Evolutionary conservation across 2,329 filamentous ascomycete species (phyloP), one percentile per base, ranked within the genome.

Genomic region (Fusarium succisae): DNA sequence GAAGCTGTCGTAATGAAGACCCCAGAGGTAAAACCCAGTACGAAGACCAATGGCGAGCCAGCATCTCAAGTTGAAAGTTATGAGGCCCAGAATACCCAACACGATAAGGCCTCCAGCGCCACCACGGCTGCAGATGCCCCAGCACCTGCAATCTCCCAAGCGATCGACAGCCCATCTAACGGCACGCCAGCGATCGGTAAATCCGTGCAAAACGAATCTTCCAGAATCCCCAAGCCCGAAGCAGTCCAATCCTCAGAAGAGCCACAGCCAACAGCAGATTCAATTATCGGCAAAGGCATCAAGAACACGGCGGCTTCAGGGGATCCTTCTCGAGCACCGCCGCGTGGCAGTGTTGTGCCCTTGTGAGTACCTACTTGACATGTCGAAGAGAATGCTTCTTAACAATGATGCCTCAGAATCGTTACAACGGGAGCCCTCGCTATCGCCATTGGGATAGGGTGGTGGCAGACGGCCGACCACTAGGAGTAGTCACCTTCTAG

Each of bases 1-100:
- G 84, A 85, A 69, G 82, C 80, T 9, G 79, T 86, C n/a, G 83
- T 80, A 48, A 80, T 77, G 75, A 80, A 77, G 53, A 78, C 61
- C 54, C 55, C 72, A 50, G 70, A 73, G 63, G 69, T 69, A 68
- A 69, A 65, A 41, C 53, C 70, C 48, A 72, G 57, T 47, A 65
- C 66, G 35, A 77, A 72, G 37, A 63, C 50, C 41, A 55, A 59
- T 64, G 53, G 55, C 38, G 45, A 58, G 32, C 32, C 63, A 68
- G 43, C 63, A 56, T 65, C 70, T 69, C 70, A 75, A 68, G 30
- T 64, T 61, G 41, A 70, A 70, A 70, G 69, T 66, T 44, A 43
- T 56, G 66, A 70, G 50, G 47, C 62, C 35, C 63, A 64, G 47
- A 56, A 56, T 32, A 62, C 51, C 41, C 47, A 56, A 48, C n/a